Percentiles rank a stretch among this genome's conserved stretches.
Evolutionary conservation across 345 rosid species (phyloP).

Genomic region (Syzygium grande): DNA sequence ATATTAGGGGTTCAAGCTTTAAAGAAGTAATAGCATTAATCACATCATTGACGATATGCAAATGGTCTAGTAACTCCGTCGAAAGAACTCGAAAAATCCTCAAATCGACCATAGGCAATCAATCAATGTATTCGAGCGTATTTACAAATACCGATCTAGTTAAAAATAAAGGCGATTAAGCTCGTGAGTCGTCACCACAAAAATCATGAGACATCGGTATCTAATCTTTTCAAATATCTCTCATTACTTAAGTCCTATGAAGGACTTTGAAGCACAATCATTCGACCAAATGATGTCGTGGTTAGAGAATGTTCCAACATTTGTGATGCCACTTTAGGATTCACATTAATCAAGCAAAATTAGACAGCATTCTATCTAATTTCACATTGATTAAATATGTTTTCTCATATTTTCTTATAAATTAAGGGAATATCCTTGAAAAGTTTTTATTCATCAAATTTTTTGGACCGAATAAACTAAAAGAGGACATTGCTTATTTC

Average conservation of each 20-base stretch:
- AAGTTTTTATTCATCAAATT: neutral
- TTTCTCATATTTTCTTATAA: neutral
- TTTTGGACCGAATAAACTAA: neutral
- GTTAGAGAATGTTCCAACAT: neutral
- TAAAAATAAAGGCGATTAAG: neutral
- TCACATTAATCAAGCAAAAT: neutral
- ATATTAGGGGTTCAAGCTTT: neutral
- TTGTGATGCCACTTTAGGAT: neutral
- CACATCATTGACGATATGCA: accelerated
- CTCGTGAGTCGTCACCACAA: neutral
- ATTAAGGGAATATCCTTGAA: neutral
- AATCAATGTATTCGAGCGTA: neutral
- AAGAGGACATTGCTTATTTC: neutral
- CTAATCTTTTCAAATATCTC: neutral
- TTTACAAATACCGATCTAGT: neutral
- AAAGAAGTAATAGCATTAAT: neutral
- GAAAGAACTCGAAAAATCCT: neutral
- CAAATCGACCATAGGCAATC: neutral
- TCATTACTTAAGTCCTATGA: neutral
- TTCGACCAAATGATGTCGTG: neutral
- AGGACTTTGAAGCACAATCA: neutral
- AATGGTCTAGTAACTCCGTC: neutral
- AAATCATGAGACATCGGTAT: neutral
- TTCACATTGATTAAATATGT: neutral
- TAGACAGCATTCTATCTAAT: neutral